Conservation (phyloP, 495 filamentous ascomycete genomes). For the Penicillium dipodomyicola region DNA sequence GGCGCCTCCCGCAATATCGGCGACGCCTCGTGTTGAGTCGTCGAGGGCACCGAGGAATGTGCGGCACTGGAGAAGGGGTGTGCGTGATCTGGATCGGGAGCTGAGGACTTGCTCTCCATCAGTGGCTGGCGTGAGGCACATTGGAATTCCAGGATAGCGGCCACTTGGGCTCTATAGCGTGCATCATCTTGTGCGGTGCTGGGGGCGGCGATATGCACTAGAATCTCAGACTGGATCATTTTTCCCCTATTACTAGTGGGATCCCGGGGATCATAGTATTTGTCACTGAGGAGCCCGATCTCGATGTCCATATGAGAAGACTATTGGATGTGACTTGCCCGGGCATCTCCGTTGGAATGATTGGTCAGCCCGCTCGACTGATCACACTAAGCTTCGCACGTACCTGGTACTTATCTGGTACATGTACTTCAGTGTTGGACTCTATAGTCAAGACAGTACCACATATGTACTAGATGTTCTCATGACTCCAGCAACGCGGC, state of each 20-base stretch:
- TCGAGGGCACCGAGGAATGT: background rate
- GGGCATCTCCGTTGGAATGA: background rate
- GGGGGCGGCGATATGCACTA: slow-evolving; percentile 68
- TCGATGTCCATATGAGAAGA: background rate
- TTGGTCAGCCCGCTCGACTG: background rate
- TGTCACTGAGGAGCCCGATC: background rate
- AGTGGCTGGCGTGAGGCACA: slow-evolving; percentile 29
- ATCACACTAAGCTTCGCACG: background rate
- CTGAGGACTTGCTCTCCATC: slow-evolving; percentile 5
- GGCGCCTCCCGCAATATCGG: slow-evolving; percentile 12
- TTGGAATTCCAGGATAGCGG: slow-evolving; percentile 60
- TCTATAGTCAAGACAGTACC: background rate
- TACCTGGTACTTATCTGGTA: background rate
- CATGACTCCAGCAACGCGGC: background rate
- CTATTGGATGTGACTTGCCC: background rate
- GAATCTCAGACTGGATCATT: slow-evolving; percentile 56
- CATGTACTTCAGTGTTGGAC: rapidly evolving
- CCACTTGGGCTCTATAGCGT: slow-evolving; percentile 59
- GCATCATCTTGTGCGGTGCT: slow-evolving; percentile 59
- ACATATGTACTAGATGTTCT: background rate
- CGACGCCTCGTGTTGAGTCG: slow-evolving; percentile 4
- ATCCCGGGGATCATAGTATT: background rate
- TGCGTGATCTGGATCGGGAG: background rate
- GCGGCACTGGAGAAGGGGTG: background rate
- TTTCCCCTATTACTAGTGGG: background rate